These are phyloP conservation scores for Suhomyces sp. DNA, from an alignment of 805 yeast species.

Conservation along the genomic window DNA sequence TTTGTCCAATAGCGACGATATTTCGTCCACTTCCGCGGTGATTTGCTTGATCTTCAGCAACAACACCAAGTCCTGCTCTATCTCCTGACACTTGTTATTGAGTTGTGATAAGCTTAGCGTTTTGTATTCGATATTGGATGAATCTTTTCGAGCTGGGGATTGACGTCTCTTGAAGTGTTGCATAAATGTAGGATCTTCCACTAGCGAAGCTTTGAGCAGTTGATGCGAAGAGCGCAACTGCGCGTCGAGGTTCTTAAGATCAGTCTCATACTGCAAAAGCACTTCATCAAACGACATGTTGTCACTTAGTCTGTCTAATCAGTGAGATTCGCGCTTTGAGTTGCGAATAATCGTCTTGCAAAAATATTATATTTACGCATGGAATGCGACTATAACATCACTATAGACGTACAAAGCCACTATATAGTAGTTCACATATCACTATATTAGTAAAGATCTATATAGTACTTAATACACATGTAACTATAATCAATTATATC, in stretches of 20 bases:
- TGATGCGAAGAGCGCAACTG: neutral
- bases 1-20: slow-evolving; percentile 6
- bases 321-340: neutral
- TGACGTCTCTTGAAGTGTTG: slow-evolving; percentile 2
- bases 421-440: neutral
- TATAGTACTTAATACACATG: neutral
- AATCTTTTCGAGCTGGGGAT: neutral
- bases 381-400: neutral
- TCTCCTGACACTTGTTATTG: slow-evolving; percentile 4
- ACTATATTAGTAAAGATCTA: neutral
- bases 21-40: neutral
- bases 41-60: neutral
- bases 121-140: neutral
- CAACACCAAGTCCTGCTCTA: neutral
- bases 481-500: slow-evolving; percentile 16
- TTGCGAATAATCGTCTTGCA: neutral
- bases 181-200: slow-evolving; percentile 2
- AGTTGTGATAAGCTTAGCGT: slow-evolving; percentile 6
- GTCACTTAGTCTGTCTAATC: neutral
- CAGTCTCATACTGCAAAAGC: neutral
- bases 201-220: neutral
- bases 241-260: neutral
- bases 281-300: slow-evolving; percentile 3
- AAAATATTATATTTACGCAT: neutral
- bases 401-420: neutral